phyloP scores from a whole-genome alignment of 768 basidiomycete genomes.

The Gyrodon lividus region DNA sequence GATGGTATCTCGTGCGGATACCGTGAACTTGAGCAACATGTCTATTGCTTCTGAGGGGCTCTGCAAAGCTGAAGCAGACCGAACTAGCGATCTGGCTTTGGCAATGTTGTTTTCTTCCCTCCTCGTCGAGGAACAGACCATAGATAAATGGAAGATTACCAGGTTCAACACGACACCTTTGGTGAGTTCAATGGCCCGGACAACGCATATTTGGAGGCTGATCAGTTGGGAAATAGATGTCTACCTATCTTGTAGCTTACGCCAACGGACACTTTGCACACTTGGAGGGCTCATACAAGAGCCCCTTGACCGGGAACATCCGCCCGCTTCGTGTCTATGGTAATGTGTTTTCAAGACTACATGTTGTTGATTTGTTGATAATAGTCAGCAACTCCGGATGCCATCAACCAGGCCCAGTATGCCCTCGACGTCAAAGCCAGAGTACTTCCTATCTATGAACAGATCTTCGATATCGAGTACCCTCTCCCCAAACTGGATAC shows the following conservation, averaged over 20 bases:
- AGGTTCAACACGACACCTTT: slow-evolving; percentile 78
- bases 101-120: slow-evolving; percentile 43
- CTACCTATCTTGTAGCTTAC: slow-evolving; percentile 84
- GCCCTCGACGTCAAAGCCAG: slow-evolving; percentile 83
- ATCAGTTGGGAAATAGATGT: slow-evolving; percentile 48
- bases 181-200: slow-evolving; percentile 29
- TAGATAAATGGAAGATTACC: slow-evolving; percentile 74
- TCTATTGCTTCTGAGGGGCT: slow-evolving; percentile 61
- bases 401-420: slow-evolving; percentile 81
- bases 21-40: slow-evolving; percentile 88
- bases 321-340: slow-evolving; percentile 86
- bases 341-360: slow-evolving; percentile 27
- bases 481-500: slow-evolving; percentile 95
- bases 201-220: background rate
- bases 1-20: slow-evolving; percentile 74
- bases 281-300: slow-evolving; percentile 72
- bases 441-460: slow-evolving; percentile 87
- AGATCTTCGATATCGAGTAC: slow-evolving; percentile 88
- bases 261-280: slow-evolving; percentile 79
- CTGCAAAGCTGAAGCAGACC: slow-evolving; percentile 35
- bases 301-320: slow-evolving; percentile 76
- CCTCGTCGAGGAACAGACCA: slow-evolving; percentile 32
- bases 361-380: background rate
- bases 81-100: slow-evolving; percentile 32
- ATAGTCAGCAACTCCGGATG: slow-evolving; percentile 67